phyloP scores from a whole-genome alignment of 495 filamentous ascomycete genomes.

The Aspergillus carlsbadensis region DNA sequence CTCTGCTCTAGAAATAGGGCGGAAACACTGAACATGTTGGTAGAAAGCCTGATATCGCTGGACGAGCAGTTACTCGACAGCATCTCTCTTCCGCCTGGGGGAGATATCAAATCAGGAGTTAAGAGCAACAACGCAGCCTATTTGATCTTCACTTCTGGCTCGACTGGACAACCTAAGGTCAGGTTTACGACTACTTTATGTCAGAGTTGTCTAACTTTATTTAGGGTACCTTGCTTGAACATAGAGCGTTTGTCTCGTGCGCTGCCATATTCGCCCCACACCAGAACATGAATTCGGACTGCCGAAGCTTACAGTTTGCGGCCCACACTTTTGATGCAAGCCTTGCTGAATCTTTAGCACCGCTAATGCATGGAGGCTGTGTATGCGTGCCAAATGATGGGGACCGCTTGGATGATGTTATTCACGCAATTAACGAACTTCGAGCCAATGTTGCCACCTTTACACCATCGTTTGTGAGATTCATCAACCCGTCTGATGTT shows the following conservation, averaged over 20 bases:
- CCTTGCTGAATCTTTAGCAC: slow-evolving; percentile 40
- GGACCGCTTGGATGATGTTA: slow-evolving; percentile 49
- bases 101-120: slow-evolving; percentile 26
- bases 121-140: slow-evolving; percentile 40
- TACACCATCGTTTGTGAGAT: slow-evolving; percentile 54
- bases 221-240: slow-evolving; percentile 49
- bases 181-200: not conserved
- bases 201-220: not conserved
- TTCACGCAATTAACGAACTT: slow-evolving; percentile 44
- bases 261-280: slow-evolving; percentile 44
- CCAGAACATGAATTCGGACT: slow-evolving; percentile 26
- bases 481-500: slow-evolving; percentile 43
- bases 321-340: slow-evolving; percentile 56
- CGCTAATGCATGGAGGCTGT: slow-evolving; percentile 44
- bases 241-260: slow-evolving; percentile 42
- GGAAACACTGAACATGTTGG: slow-evolving; percentile 27
- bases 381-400: slow-evolving; percentile 53
- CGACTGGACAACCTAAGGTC: slow-evolving; percentile 53
- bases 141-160: slow-evolving; percentile 51
- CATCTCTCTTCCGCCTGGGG: slow-evolving; percentile 21
- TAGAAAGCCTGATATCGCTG: slow-evolving; percentile 36
- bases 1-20: slow-evolving; percentile 50
- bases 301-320: slow-evolving; percentile 49
- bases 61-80: slow-evolving; percentile 31
- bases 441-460: slow-evolving; percentile 43